Evolutionary conservation across 352 stramenopile species (phyloP).

Genomic region (Globisporangium paddicum): DNA sequence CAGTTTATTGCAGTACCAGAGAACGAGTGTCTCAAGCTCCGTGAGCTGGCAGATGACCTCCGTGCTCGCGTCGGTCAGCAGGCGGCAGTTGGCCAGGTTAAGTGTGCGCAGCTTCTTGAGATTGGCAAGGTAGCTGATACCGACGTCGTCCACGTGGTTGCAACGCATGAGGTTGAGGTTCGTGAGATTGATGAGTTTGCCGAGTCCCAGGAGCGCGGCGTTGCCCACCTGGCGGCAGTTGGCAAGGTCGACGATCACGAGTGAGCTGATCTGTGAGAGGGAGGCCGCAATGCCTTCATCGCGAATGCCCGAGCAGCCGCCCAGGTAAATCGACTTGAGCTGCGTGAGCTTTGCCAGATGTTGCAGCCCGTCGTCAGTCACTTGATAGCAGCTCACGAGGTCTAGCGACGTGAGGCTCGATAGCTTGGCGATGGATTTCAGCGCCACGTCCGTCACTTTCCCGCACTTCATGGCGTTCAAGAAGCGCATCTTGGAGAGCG

Average conservation of each 20-base stretch:
- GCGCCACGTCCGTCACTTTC: conserved; percentile 52
- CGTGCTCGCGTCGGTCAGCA: conserved; percentile 54
- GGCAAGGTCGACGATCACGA: conserved; percentile 63
- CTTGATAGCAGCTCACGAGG: conserved; percentile 70
- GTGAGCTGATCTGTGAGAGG: conserved; percentile 30
- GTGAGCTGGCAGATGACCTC: conserved; percentile 39
- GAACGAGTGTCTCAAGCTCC: conserved; percentile 52
- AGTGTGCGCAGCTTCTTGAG: conserved; percentile 57
- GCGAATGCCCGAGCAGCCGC: conserved; percentile 47
- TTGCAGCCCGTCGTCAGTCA: conserved; percentile 49
- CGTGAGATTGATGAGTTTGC: conserved; percentile 49
- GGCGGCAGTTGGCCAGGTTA: conserved; percentile 79
- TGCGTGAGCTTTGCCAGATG: conserved; percentile 32
- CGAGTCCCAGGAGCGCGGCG: conserved; percentile 42
- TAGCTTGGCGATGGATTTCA: conserved; percentile 46
- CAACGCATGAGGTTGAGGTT: conserved; percentile 80
- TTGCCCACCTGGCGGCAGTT: conserved; percentile 79
- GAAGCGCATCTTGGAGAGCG: conserved; percentile 53
- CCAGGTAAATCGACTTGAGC: conserved; percentile 63
- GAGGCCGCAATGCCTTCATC: conserved; percentile 47
- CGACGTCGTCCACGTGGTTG: conserved; percentile 61
- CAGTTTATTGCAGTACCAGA: conserved; percentile 87
- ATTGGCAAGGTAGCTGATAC: conserved; percentile 35
- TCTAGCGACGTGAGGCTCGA: conserved; percentile 62
- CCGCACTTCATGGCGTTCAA: conserved; percentile 83